Evolutionary conservation across 2,329 filamentous ascomycete species (phyloP).

Genomic region (Pseudocercospora musae): DNA sequence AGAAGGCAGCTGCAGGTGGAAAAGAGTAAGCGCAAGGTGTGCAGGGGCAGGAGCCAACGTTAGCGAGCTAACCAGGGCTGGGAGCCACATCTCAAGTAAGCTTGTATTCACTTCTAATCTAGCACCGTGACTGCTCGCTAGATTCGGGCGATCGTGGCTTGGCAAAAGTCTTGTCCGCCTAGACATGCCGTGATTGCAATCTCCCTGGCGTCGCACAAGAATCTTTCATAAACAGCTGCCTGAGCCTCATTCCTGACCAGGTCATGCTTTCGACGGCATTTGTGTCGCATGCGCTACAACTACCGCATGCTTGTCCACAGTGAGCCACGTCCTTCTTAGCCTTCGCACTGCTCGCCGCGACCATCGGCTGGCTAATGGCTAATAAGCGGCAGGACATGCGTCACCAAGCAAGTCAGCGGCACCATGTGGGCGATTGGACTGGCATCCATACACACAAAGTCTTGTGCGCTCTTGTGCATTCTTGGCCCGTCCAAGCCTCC

Average conservation of each 20-base stretch:
- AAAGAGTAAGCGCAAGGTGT: not conserved
- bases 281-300: not conserved
- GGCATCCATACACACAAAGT: slow-evolving; percentile 10
- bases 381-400: slow-evolving; percentile 14
- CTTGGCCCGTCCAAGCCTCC: slow-evolving; percentile 18
- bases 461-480: slow-evolving; percentile 22
- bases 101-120: not conserved
- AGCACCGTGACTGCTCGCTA: not conserved
- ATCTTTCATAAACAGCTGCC: too few relatives aligned
- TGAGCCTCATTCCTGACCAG: not conserved
- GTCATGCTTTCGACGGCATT: not conserved
- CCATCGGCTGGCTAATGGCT: slow-evolving; percentile 16
- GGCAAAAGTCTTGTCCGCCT: not conserved
- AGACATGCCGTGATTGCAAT: not conserved
- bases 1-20: too few relatives aligned
- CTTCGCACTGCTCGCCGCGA: not conserved
- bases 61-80: not conserved
- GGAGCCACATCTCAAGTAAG: not conserved
- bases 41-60: not conserved
- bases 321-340: not conserved
- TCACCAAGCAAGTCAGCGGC: slow-evolving; percentile 15
- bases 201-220: not conserved
- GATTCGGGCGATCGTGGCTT: not conserved
- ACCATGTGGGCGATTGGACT: slow-evolving; percentile 12
- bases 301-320: not conserved